Conservation (phyloP, 257 asterid genomes). For the Asclepias syriaca region DNA sequence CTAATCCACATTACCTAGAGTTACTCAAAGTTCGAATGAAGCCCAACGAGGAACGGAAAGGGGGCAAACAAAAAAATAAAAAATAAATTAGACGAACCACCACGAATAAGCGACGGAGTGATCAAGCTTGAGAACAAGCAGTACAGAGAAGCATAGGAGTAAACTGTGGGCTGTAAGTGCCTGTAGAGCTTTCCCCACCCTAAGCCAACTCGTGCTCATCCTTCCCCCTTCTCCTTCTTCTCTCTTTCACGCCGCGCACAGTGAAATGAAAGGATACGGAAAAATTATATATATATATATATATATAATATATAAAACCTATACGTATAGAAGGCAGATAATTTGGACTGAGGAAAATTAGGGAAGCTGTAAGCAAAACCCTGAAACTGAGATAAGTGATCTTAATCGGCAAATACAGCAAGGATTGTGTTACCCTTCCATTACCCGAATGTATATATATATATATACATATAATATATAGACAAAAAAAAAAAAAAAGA, state of each 20-base stretch:
- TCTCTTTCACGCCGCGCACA: constrained; percentile 1
- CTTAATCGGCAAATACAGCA: too few relatives aligned
- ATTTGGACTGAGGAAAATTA: too few relatives aligned
- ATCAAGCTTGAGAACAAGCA: constrained; percentile 88
- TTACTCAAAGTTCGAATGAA: background rate
- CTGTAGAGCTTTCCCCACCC: constrained; percentile 82
- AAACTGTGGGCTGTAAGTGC: constrained; percentile 67
- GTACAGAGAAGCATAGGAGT: constrained; percentile 61
- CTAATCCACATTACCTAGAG: background rate
- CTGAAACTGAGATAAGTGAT: too few relatives aligned
- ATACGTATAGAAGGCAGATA: background rate
- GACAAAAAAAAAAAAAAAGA: too few relatives aligned
- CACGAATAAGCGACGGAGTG: constrained; percentile 60
- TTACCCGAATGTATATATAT: too few relatives aligned
- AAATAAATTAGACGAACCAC: constrained; percentile 54
- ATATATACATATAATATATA: too few relatives aligned
- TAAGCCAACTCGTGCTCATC: constrained; percentile 97
- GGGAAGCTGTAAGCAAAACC: background rate
- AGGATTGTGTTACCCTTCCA: too few relatives aligned
- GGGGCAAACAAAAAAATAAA: background rate
- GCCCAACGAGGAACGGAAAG: background rate
- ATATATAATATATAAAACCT: background rate
- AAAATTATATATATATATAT: background rate
- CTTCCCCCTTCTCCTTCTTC: constrained; percentile 11
- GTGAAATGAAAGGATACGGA: background rate